Base-by-base conservation (phyloP, 108 stramenopile genomes). In the Schizochytrium sp. region DNA sequence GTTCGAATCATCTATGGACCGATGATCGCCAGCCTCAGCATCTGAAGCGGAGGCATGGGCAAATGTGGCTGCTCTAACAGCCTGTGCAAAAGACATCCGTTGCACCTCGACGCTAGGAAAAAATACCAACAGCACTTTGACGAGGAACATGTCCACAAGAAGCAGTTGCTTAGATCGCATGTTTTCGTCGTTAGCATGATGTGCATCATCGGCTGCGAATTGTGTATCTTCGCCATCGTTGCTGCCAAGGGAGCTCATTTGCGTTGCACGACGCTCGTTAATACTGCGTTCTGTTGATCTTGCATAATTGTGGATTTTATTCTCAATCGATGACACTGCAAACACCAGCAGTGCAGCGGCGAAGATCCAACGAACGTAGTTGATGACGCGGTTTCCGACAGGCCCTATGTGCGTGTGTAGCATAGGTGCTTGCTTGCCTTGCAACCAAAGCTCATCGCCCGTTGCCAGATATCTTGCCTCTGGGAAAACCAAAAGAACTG, bases 31-130 rank as follows among this genome's bases (percentile, higher is more conserved):
- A 60, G 19, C 59, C 59, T n/a, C 59, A n/a, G 59, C 59, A 60
- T 60, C 19, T 60, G 59, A 69, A 15, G 42, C 64, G 12, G 64
- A 38, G 5, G 76, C 76, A 5, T 50, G 47, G 50, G 47, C 50
- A 10, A 83, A 53, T 7, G 47, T 10, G 5, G 76, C 76, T 53
- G 76, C 0, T 38, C 76, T 47, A 47, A 83, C 76, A 49, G 76
- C 76, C 47, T 83, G 76, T 13, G 76, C 76, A 10, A 83, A 40
- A 47, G 76, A 83, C 10, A 83, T 10, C 8, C 76, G 47, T 40
- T 83, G 76, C 15, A 83, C 76, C 47, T 83, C n/a, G 45, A 83
- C 53, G 53, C 76, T 83, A 47, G 76, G 76, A 42, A 83, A 83
- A 53, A 83, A 83, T 53, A 83, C 76, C 45, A 83, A 53, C 12